Evolutionary conservation across 208 protist genomes (phyloP).

Genomic region (Sergeia podlipaevii): DNA sequence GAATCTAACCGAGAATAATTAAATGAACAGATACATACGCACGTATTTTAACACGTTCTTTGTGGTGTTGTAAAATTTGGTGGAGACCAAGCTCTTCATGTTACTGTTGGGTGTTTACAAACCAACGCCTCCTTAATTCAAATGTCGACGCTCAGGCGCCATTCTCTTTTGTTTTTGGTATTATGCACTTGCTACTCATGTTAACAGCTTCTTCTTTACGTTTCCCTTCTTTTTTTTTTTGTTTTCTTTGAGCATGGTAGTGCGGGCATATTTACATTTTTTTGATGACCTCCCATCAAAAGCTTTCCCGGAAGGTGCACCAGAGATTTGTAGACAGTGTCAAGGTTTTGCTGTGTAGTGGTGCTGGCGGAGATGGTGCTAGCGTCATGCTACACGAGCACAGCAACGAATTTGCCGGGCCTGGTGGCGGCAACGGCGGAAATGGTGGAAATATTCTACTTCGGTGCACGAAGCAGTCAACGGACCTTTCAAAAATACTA

Average conservation of each 20-base stretch:
- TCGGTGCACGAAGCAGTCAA: slow-evolving; percentile 32
- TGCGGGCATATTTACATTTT: not conserved
- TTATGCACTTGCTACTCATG: not conserved
- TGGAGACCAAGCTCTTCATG: too few relatives aligned
- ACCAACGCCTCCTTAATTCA: too few relatives aligned
- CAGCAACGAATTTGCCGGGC: slow-evolving; percentile 87
- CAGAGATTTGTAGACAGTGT: slow-evolving; percentile 77
- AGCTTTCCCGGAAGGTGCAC: slow-evolving; percentile 18
- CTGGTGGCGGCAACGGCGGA: slow-evolving; percentile 89
- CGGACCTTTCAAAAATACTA: slow-evolving; percentile 72
- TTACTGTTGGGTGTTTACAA: too few relatives aligned
- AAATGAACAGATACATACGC: slow-evolving; percentile 1
- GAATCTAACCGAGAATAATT: slow-evolving; percentile 3
- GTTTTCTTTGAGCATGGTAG: slow-evolving; percentile 1
- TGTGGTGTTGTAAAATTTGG: too few relatives aligned
- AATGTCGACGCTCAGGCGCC: too few relatives aligned
- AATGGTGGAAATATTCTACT: slow-evolving; percentile 85
- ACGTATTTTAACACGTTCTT: slow-evolving; percentile 5
- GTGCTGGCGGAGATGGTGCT: slow-evolving; percentile 78
- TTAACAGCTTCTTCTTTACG: slow-evolving; percentile 16
- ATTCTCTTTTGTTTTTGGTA: slow-evolving; percentile 2
- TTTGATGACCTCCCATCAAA: slow-evolving; percentile 1
- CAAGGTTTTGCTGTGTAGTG: slow-evolving; percentile 82
- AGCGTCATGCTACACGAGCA: slow-evolving; percentile 88
- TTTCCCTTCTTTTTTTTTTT: slow-evolving; percentile 4